Conservation (phyloP, 345 rosid genomes). For the Moringa oleifera region DNA sequence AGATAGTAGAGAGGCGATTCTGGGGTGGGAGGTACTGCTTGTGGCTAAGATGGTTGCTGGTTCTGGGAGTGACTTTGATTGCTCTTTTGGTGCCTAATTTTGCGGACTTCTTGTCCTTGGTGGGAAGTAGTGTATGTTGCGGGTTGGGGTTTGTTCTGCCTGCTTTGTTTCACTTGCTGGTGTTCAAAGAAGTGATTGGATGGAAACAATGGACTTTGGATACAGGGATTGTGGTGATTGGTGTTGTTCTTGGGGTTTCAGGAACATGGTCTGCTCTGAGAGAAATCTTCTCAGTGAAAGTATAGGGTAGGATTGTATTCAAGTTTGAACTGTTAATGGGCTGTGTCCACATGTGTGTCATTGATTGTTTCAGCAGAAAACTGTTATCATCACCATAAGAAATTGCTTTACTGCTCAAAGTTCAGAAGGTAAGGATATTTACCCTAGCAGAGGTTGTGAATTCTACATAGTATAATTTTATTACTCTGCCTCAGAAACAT, state of each 20-base stretch:
- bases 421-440: too few relatives aligned
- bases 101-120: constrained; percentile 78
- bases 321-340: background rate
- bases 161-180: constrained; percentile 68
- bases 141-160: constrained; percentile 79
- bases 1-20: constrained; percentile 72
- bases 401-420: too few relatives aligned
- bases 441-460: too few relatives aligned
- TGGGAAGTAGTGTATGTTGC: constrained; percentile 87
- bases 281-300: constrained; percentile 55
- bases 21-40: constrained; percentile 54
- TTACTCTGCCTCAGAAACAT: too few relatives aligned
- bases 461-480: too few relatives aligned
- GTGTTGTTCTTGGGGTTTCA: constrained; percentile 52
- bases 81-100: constrained; percentile 81
- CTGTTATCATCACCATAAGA: too few relatives aligned
- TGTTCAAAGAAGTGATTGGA: constrained; percentile 71
- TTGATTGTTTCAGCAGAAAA: too few relatives aligned
- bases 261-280: constrained; percentile 71
- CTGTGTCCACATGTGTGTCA: too few relatives aligned
- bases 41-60: constrained; percentile 78
- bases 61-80: constrained; percentile 51
- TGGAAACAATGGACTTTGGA: constrained; percentile 57
- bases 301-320: background rate
- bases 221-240: constrained; percentile 44